Percentiles rank a stretch among this genome's conserved stretches.
phyloP scores from a whole-genome alignment of 768 basidiomycete genomes.

The Rhodotorula babjevae region DNA sequence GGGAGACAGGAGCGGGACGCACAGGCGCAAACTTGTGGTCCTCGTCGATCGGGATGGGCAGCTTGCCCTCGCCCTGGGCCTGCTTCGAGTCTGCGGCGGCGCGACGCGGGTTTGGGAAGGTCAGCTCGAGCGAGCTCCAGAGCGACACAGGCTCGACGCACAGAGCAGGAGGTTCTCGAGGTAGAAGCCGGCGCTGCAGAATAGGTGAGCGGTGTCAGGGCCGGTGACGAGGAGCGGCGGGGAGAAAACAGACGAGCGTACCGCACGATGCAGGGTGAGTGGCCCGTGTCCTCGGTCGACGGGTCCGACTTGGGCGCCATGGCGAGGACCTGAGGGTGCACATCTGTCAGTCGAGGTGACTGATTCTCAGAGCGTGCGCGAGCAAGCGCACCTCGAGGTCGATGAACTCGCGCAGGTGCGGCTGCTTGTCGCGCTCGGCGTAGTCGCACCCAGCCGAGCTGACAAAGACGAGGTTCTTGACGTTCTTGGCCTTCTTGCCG shows the following conservation, averaged over 20 bases:
- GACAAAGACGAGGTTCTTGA: constrained; percentile 9
- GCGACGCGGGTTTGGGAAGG: not conserved
- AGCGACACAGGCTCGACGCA: not conserved
- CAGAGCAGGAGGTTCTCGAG: constrained; percentile 14
- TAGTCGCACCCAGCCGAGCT: constrained; percentile 17
- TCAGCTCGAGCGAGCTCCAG: not conserved
- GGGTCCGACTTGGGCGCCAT: constrained; percentile 10
- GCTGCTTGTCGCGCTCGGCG: constrained; percentile 19
- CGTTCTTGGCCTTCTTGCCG: constrained; percentile 10
- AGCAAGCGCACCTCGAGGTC: constrained; percentile 14
- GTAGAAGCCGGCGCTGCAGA: constrained; percentile 14
- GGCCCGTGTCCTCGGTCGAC: constrained; percentile 6
- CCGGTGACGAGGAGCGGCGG: too few relatives aligned
- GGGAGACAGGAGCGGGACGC: not conserved
- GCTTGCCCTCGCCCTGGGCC: constrained; percentile 15
- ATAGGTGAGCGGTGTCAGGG: not conserved
- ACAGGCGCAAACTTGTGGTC: constrained; percentile 22
- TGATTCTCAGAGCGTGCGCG: not conserved
- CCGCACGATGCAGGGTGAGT: constrained; percentile 19
- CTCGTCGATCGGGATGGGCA: constrained; percentile 11
- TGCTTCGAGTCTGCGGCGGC: constrained; percentile 15
- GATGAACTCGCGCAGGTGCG: constrained; percentile 11
- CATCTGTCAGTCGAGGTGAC: too few relatives aligned
- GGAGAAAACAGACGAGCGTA: not conserved
- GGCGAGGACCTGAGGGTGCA: not conserved